Conservation (phyloP, 805 yeast genomes). For the Metschnikowia matae region DNA sequence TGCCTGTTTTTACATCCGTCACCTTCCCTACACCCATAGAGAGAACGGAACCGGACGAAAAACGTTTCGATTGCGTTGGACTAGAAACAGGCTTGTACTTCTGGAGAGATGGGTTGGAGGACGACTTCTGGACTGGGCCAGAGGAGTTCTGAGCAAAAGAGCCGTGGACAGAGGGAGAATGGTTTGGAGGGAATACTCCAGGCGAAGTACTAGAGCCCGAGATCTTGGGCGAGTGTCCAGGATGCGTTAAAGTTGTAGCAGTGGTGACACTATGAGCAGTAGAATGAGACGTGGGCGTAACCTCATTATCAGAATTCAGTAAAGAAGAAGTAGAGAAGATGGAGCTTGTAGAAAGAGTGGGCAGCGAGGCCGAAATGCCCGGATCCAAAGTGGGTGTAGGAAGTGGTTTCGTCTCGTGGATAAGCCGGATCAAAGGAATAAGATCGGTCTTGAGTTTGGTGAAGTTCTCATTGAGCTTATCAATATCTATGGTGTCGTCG, state of each 20-base stretch:
- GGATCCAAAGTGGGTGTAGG: constrained; percentile 59
- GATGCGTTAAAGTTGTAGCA: background rate
- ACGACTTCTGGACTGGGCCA: constrained; percentile 1
- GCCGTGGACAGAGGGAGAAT: constrained; percentile 1
- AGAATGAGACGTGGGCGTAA: constrained; percentile 5
- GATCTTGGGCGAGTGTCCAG: constrained; percentile 1
- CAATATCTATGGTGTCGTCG: constrained; percentile 26
- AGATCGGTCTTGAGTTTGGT: constrained; percentile 58
- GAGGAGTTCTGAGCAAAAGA: constrained; percentile 2
- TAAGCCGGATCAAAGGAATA: constrained; percentile 56
- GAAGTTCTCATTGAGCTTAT: constrained; percentile 50
- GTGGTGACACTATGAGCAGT: background rate
- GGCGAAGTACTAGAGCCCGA: background rate
- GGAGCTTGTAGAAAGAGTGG: constrained; percentile 22
- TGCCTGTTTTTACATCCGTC: constrained; percentile 15
- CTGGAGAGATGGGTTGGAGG: constrained; percentile 2
- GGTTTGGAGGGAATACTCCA: background rate
- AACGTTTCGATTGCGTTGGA: constrained; percentile 28
- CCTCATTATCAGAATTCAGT: constrained; percentile 13
- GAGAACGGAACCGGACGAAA: constrained; percentile 34
- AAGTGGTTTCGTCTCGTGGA: constrained; percentile 63
- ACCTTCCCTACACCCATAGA: constrained; percentile 43
- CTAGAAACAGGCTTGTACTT: constrained; percentile 9
- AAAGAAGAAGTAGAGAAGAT: constrained; percentile 11
- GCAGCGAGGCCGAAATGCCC: constrained; percentile 27